Base-by-base conservation (phyloP, 306 rosid species). In the Cicer judaicum region DNA sequence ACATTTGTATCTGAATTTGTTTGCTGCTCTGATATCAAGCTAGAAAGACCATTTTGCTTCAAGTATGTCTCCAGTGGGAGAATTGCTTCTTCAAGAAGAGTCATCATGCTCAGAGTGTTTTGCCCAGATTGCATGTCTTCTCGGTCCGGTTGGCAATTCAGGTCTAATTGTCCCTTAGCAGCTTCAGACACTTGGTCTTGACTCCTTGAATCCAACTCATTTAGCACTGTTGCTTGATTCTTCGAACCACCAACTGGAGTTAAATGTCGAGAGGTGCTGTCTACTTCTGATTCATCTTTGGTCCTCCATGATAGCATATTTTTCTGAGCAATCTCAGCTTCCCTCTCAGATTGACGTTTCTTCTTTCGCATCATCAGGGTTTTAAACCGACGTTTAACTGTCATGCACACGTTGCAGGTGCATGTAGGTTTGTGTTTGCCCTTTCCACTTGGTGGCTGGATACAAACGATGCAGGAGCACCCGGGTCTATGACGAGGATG, bases 401-500 rank as follows among this genome's bases (percentile, higher is more conserved):
- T 90, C 90, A 86, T 87, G 89, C 99, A 94, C 55, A 94, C 99
- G 2, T 85, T 85, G 85, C 99, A 94, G 9, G 92, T 90, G 89
- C 99, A 94, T 47, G 96, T 81, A 62, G 99, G 97, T 75, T 94
- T 94, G 89, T 94, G 99, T 88, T 94, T 94, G 48, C 99, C 99
- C 85, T 94, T 94, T 65, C 99, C 99, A 60, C 99, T 94, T 0
- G 99, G 99, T 65, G 99, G 99, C 81, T 94, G 99, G 88, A 94
- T 94, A 85, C 99, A 94, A 66, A 94, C 99, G 81, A 94, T 94
- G 85, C 99, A 94, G 60, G 99, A 92, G 89, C 99, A 94, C 74
- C 99, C 99, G 15, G 99, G 97, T 43, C 99, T 96, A 77, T 94
- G 99, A 70, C 99, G 83, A 14, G 99, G 99, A 82, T 94, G 99